Base-by-base conservation (phyloP, 192 early-diverging fungal genomes). In the Entomortierella chlamydospora region DNA sequence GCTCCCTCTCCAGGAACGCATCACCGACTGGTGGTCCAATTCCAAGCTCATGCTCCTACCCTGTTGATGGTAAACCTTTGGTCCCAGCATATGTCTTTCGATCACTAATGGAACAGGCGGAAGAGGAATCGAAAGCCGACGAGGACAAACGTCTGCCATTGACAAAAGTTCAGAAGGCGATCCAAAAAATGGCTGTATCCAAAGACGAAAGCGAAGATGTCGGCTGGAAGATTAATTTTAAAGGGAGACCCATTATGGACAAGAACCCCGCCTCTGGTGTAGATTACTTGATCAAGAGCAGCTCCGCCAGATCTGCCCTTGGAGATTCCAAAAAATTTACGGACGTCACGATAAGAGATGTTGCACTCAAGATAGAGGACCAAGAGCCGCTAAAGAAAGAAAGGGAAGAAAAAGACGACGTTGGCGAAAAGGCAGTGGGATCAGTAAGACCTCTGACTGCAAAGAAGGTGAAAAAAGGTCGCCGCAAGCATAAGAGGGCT, bases 21-120 rank as follows among this genome's bases (percentile, higher is more conserved):
- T 0, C 47, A 17, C 20, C 55, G 7, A 0, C 29, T 33, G 29
- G 20, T 1, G 34, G 18, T 1, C 5, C 58, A 7, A 43, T 25
- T 20, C 22, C 57, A 2, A 62, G 28, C 2, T 57, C 61, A 42
- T 78, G 73, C 22, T 78, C 73, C 12, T 78, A 78, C 20, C 64
- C 61, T 31, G 55, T 70, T 17, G 47, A 59, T 6, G 62, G 55
- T 4, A 41, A 2, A 28, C 26, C 61, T 12, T 37, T 57, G 15
- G 17, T 62, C 4, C 42, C 73, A 0, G 22, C 25, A 0, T 30
- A 54, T 4, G 23, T 31, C 2, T 57, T 34, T 17, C 17, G 30
- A 4, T 0, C 5, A 12, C 39, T 54, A 30, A 45, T 45, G 18
- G 20, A 37, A 0, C 7, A 45, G 0, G 23, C 6, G 22, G 37